These are phyloP conservation scores for Straminergon stramineum DNA, from an alignment of 225 moss, liverwort and hornwort species.

Conservation along the genomic window DNA sequence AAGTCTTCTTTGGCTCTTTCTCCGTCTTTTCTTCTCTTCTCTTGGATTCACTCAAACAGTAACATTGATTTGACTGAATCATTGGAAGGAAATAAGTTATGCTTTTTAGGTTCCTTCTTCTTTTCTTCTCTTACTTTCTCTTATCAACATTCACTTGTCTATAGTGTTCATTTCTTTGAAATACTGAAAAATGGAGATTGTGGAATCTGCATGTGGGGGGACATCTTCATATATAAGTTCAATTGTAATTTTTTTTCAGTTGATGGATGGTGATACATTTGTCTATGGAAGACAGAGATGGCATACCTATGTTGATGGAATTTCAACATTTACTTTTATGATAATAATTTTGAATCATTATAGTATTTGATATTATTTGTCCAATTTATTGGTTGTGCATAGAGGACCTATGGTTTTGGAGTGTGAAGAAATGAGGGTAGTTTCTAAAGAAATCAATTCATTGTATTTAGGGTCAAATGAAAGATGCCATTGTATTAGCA, in stretches of 20 bases:
- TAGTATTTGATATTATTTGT: neutral
- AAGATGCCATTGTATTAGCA: too few relatives aligned
- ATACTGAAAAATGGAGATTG: neutral
- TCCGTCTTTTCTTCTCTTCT: neutral
- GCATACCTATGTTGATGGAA: neutral
- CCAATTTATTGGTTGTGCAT: neutral
- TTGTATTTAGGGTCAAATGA: neutral
- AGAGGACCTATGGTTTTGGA: neutral
- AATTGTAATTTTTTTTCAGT: neutral
- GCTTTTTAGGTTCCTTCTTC: neutral
- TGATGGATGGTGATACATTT: too few relatives aligned
- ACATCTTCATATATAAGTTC: neutral
- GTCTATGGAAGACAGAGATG: neutral
- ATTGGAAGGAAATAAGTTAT: too few relatives aligned
- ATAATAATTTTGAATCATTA: neutral
- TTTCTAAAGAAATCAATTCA: neutral
- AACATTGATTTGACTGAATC: neutral
- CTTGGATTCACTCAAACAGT: too few relatives aligned
- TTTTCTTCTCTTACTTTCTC: too few relatives aligned
- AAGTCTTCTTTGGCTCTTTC: neutral
- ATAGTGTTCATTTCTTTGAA: neutral
- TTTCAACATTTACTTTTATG: neutral
- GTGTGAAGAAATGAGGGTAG: rapidly evolving
- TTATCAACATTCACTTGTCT: neutral
- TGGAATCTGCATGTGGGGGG: rapidly evolving